A percentile compares a stretch with the other conserved stretches of the same genome.
Evolutionary conservation across 1,284 basidiomycete species (phyloP).

Genomic region (Ustilago loliicola): DNA sequence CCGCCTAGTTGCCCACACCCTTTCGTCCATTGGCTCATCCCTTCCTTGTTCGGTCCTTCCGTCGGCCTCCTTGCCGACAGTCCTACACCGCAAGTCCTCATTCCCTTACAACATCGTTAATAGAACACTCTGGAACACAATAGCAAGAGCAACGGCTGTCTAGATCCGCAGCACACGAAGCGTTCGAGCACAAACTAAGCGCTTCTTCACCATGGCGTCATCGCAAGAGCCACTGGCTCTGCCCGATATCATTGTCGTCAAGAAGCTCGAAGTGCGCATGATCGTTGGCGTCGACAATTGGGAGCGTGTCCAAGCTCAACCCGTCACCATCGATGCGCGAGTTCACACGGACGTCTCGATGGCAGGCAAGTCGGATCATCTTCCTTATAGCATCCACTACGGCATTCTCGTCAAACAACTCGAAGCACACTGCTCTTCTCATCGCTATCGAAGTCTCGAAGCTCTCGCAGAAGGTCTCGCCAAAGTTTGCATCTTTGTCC

Average conservation of each 20-base stretch:
- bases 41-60: slow-evolving; percentile 11
- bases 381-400: slow-evolving; percentile 75
- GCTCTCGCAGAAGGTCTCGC: slow-evolving; percentile 72
- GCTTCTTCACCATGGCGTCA: slow-evolving; percentile 20
- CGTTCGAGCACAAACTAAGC: slow-evolving; percentile 1
- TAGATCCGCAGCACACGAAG: background rate
- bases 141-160: background rate
- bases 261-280: slow-evolving; percentile 62
- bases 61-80: background rate
- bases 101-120: background rate
- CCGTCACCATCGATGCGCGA: slow-evolving; percentile 75
- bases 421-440: slow-evolving; percentile 56
- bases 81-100: background rate
- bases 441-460: slow-evolving; percentile 52
- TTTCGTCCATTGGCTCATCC: slow-evolving; percentile 10
- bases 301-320: slow-evolving; percentile 73
- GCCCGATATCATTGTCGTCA: slow-evolving; percentile 62
- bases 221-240: slow-evolving; percentile 28
- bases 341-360: slow-evolving; percentile 76
- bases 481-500: slow-evolving; percentile 72
- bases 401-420: slow-evolving; percentile 67
- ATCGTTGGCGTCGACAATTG: slow-evolving; percentile 66
- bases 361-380: slow-evolving; percentile 76
- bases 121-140: background rate
- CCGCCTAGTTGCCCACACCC: background rate